phyloP scores from a whole-genome alignment of 148 eudicot species.

The Oxyria digyna region DNA sequence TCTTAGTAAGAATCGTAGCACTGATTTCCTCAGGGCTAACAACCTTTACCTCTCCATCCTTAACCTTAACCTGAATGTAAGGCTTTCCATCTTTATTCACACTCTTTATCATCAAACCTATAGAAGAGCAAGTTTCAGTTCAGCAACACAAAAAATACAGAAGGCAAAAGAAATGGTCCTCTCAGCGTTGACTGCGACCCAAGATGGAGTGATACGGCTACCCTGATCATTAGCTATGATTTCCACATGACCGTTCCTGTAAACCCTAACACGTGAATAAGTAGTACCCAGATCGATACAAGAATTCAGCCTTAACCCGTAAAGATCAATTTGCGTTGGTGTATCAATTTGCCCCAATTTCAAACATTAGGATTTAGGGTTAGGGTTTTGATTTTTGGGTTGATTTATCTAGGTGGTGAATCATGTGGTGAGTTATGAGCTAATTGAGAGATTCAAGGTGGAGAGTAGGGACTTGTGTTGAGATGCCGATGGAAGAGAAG shows the following conservation, averaged over 20 bases:
- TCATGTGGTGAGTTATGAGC: neutral
- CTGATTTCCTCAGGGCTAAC: slow-evolving; percentile 9
- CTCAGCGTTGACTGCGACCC: slow-evolving; percentile 6
- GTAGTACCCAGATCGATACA: too few species aligned
- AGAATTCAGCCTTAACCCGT: too few species aligned
- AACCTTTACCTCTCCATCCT: slow-evolving; percentile 3
- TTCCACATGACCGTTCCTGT: slow-evolving; percentile 9
- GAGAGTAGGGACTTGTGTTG: slow-evolving; percentile 8
- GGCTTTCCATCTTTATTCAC: slow-evolving; percentile 9
- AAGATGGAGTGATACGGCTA: slow-evolving; percentile 7
- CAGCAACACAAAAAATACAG: too few species aligned
- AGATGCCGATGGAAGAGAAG: slow-evolving; percentile 25
- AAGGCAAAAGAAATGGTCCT: slow-evolving; percentile 1
- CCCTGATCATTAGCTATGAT: slow-evolving; percentile 10
- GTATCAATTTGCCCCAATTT: neutral
- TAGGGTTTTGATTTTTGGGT: neutral
- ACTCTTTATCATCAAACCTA: slow-evolving; percentile 9
- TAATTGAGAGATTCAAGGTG: slow-evolving; percentile 1
- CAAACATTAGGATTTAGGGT: neutral
- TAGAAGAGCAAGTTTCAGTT: neutral
- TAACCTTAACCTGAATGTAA: slow-evolving; percentile 10
- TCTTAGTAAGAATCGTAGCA: slow-evolving; percentile 10
- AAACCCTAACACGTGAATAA: slow-evolving; percentile 9
- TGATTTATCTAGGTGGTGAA: neutral
- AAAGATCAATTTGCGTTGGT: too few species aligned